Evolutionary conservation across 768 basidiomycete species (phyloP).

Genomic region (Terana coerulea): DNA sequence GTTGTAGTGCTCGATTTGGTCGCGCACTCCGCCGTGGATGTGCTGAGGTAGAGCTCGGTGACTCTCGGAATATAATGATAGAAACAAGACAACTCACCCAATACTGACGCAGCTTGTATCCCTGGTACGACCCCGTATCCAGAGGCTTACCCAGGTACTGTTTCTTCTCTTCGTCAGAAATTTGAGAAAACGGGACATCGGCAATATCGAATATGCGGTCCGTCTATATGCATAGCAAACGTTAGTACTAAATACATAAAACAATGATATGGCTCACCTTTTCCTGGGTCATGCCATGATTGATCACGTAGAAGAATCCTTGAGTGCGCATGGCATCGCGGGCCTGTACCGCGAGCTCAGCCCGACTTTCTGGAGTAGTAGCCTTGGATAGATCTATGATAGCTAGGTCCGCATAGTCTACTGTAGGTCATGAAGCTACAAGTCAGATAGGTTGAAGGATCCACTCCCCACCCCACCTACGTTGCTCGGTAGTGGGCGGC

Average conservation of each 20-base stretch:
- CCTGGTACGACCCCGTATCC: conserved; percentile 44
- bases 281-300: conserved; percentile 42
- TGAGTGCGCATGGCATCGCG: conserved; percentile 31
- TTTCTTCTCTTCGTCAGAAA: conserved; percentile 40
- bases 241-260: background rate
- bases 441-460: too few relatives aligned
- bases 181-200: conserved; percentile 38
- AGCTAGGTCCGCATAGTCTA: too few relatives aligned
- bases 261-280: conserved; percentile 27
- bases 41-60: conserved; percentile 35
- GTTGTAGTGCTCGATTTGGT: conserved; percentile 63
- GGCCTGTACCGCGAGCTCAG: conserved; percentile 25
- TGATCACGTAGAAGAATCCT: conserved; percentile 47
- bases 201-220: conserved; percentile 47
- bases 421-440: too few relatives aligned
- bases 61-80: background rate
- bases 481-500: conserved; percentile 29
- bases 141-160: conserved; percentile 36
- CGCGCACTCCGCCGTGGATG: conserved; percentile 56
- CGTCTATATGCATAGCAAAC: conserved; percentile 24
- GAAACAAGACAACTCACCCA: conserved; percentile 34
- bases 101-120: conserved; percentile 49
- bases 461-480: too few relatives aligned
- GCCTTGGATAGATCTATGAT: conserved; percentile 31
- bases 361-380: conserved; percentile 29